A percentile compares a stretch with the other conserved stretches of the same genome.
Evolutionary conservation across 78 protist species (phyloP).

Genomic region (Fonticula alba): DNA sequence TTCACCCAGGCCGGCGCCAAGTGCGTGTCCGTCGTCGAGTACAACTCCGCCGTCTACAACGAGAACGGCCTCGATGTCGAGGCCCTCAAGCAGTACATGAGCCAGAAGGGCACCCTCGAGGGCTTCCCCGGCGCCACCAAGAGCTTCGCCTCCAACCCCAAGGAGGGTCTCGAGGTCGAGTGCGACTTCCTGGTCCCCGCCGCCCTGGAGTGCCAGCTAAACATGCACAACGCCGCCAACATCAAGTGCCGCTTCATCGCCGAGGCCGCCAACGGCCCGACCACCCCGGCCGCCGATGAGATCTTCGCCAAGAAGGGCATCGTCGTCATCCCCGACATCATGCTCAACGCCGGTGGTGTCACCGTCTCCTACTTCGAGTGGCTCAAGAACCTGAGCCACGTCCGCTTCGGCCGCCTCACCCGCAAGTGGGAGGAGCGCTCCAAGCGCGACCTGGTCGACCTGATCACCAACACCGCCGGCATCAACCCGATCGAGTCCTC

Average conservation of each 20-base stretch:
- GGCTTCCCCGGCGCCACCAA: constrained; percentile 39
- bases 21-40: constrained; percentile 58
- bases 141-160: constrained; percentile 5
- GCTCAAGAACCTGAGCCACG: constrained; percentile 64
- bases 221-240: constrained; percentile 30
- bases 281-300: constrained; percentile 51
- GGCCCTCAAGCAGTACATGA: constrained; percentile 11
- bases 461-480: not conserved
- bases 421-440: constrained; percentile 56
- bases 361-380: constrained; percentile 75
- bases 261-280: constrained; percentile 72
- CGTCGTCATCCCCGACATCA: constrained; percentile 59
- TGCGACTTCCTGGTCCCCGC: constrained; percentile 74
- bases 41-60: constrained; percentile 50
- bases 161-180: constrained; percentile 38
- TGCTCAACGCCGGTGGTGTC: constrained; percentile 74
- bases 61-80: constrained; percentile 41
- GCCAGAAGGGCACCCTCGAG: constrained; percentile 20
- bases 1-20: constrained; percentile 45
- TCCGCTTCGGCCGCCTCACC: constrained; percentile 43
- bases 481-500: constrained; percentile 14
- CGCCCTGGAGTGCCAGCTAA: constrained; percentile 54
- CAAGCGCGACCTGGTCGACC: constrained; percentile 35
- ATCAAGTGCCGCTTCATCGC: constrained; percentile 45
- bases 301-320: constrained; percentile 4